These are phyloP conservation scores for Ophiostoma sp. DNA, from an alignment of 2,329 filamentous ascomycete species.

Conservation along the genomic window DNA sequence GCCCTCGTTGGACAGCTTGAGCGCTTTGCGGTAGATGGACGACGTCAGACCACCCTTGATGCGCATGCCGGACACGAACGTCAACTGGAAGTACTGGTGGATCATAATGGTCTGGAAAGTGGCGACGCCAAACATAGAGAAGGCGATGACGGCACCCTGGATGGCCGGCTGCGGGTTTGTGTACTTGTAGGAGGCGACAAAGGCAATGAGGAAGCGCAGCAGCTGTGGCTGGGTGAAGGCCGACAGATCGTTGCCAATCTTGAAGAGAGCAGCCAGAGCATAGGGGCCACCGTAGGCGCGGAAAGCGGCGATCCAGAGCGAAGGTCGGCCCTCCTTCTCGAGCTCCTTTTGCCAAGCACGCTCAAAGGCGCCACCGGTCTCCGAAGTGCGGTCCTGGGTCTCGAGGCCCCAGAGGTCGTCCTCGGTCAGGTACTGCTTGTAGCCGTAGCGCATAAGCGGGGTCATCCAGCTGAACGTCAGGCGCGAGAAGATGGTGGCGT, in stretches of 20 bases:
- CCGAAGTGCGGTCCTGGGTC: constrained; percentile 73
- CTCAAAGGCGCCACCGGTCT: constrained; percentile 69
- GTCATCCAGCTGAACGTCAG: constrained; percentile 99
- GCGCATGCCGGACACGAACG: constrained; percentile 95
- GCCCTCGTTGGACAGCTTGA: constrained; percentile 90
- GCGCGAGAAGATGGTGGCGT: constrained; percentile 89
- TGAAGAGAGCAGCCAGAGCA: constrained; percentile 77
- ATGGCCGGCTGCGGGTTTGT: constrained; percentile 71
- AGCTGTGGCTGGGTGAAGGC: constrained; percentile 92
- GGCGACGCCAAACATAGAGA: constrained; percentile 90
- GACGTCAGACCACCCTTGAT: constrained; percentile 90
- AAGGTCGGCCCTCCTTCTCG: constrained; percentile 65
- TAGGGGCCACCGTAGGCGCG: constrained; percentile 85
- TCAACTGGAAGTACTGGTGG: constrained; percentile 95
- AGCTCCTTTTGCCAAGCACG: constrained; percentile 76
- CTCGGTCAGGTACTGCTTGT: constrained; percentile 87
- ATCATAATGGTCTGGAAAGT: constrained; percentile 84
- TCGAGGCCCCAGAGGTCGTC: constrained; percentile 94
- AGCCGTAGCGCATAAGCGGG: constrained; percentile 92
- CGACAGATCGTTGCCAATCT: constrained; percentile 80
- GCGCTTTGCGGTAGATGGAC: constrained; percentile 87
- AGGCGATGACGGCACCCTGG: constrained; percentile 80
- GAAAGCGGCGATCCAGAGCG: constrained; percentile 83
- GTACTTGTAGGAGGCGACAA: constrained; percentile 73
- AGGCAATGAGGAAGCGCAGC: constrained; percentile 77